Evolutionary conservation across 2,329 filamentous ascomycete genomes (phyloP).

Genomic region (Pyrenochaeta sp.): DNA sequence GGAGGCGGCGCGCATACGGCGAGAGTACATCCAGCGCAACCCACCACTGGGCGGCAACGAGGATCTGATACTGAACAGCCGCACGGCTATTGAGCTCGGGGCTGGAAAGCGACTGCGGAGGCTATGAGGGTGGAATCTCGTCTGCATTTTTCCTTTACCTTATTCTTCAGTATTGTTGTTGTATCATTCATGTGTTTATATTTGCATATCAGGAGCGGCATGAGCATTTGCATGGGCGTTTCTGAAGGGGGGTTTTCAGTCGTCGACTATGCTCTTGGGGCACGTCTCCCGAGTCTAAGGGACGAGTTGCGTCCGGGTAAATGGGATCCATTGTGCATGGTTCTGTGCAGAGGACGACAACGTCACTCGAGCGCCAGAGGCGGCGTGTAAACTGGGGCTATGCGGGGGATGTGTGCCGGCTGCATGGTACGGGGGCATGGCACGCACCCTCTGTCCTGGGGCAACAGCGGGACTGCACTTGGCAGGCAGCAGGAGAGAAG

Average conservation of each 20-base stretch:
- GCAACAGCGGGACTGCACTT: not conserved
- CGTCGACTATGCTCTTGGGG: not conserved
- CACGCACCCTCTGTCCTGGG: not conserved
- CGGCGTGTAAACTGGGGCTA: not conserved
- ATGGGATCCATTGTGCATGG: constrained; percentile 7
- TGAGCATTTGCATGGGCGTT: constrained; percentile 33
- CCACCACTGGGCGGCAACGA: constrained; percentile 42
- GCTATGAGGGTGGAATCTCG: constrained; percentile 17
- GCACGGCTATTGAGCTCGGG: constrained; percentile 50
- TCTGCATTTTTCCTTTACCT: constrained; percentile 3
- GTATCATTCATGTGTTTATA: constrained; percentile 25
- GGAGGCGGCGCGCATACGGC: constrained; percentile 62
- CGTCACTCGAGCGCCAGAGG: not conserved
- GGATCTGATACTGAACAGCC: constrained; percentile 41
- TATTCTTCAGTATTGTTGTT: constrained; percentile 14
- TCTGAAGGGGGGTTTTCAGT: constrained; percentile 12
- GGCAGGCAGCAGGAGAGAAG: not conserved
- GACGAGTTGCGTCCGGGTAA: constrained; percentile 9
- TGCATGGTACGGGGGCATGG: constrained; percentile 3
- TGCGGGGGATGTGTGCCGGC: constrained; percentile 14
- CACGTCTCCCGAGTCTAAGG: not conserved
- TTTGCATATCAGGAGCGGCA: constrained; percentile 25
- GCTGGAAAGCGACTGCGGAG: constrained; percentile 45
- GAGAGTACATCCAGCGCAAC: constrained; percentile 52
- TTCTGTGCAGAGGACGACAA: constrained; percentile 2